Percentiles rank a stretch among this genome's conserved stretches.
phyloP scores from a whole-genome alignment of 148 eudicot species.

The Mesembryanthemum crystallinum region DNA sequence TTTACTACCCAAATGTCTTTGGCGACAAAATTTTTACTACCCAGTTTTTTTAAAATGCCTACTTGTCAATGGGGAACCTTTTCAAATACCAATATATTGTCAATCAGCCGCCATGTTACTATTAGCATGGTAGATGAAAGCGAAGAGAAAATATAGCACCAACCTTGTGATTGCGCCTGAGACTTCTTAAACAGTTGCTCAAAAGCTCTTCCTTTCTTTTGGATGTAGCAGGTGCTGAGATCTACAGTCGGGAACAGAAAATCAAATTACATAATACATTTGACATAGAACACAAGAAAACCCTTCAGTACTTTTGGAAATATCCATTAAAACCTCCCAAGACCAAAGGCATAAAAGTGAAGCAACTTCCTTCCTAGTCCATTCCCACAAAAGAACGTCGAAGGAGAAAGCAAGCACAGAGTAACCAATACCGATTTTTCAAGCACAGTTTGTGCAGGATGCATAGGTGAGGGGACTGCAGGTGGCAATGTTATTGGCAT shows the following conservation, averaged over 20 bases:
- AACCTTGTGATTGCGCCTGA: slow-evolving; percentile 72
- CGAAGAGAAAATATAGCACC: neutral
- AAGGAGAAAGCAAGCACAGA: neutral
- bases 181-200: slow-evolving; percentile 63
- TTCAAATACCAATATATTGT: too few relatives aligned
- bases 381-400: neutral
- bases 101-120: neutral
- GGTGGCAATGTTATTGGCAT: slow-evolving; percentile 13
- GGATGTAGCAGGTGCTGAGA: slow-evolving; percentile 21
- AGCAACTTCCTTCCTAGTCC: neutral
- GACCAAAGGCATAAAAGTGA: neutral
- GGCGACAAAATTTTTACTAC: too few relatives aligned
- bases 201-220: slow-evolving; percentile 43
- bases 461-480: slow-evolving; percentile 24
- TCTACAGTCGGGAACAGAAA: slow-evolving; percentile 17
- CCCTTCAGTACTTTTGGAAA: neutral
- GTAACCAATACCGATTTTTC: slow-evolving; percentile 28
- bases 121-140: neutral
- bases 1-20: too few relatives aligned
- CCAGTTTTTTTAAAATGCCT: too few relatives aligned
- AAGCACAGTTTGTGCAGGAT: slow-evolving; percentile 27
- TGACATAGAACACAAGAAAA: neutral
- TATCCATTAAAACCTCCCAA: neutral
- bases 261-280: neutral
- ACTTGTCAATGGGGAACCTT: too few relatives aligned